Base-by-base conservation (phyloP, 371 early-diverging fungal genomes). In the Rhizopus delemar region DNA sequence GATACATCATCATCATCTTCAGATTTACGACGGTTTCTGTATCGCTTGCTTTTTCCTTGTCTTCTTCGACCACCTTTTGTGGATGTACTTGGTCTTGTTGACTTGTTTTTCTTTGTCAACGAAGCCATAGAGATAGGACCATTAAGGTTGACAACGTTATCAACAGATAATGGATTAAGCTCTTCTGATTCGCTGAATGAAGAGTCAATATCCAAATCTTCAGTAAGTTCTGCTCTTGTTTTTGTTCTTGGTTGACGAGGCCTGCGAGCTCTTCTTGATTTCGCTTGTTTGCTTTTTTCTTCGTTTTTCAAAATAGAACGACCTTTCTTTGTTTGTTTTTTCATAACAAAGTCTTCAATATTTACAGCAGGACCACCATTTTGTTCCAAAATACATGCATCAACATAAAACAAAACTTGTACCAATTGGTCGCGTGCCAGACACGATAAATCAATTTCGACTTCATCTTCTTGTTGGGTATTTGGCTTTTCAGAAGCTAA, bases 401-500 rank as follows among this genome's bases (percentile, higher is more conserved):
- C 80, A 3, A 80, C 80, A 71, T 80, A 80, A 13, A 62, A 67
- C 50, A 80, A 29, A 3, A 80, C 58, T 36, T 69, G 62, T 8
- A 76, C 71, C 46, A 80, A 48, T 41, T 74, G 73, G n/a, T 74
- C 74, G 16, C 77, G 80, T 41, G 66, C 71, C 38, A 80, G 56
- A 49, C 77, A 63, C n/a, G 80, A 80, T 39, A 80, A 41, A 60
- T 80, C 80, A 41, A 80, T 74, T 46, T 80, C 80, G 5, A 80
- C 77, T 51, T 76, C 74, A 8, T 76, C 69, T 15, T 68, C 63
- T 29, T 71, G 63, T 29, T 71, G 54, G 5, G 39, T 53, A 15
- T 57, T 53, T 8, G 59, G 46, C 48, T 69, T 69, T 51, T 74
- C 70, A 12, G 74, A 62, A 4, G 72, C 65, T 28, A 80, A 49